These are phyloP conservation scores for Lentithecium fluviatile DNA, from an alignment of 495 filamentous ascomycete genomes.

Conservation along the genomic window DNA sequence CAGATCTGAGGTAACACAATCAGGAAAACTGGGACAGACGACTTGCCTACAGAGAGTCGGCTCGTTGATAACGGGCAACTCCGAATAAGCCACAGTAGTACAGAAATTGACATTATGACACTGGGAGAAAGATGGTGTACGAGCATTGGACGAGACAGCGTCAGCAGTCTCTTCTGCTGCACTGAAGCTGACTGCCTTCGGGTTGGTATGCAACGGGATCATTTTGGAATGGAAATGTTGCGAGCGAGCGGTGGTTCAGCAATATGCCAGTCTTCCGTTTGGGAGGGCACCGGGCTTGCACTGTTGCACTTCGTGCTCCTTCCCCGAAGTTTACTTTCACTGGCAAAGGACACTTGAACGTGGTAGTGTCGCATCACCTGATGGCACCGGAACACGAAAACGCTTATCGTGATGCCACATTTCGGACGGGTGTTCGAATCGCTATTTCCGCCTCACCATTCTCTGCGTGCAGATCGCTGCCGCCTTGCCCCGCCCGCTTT, in stretches of 20 bases:
- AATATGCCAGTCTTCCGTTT: not conserved
- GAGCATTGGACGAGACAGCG: not conserved
- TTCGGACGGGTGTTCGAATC: conserved; percentile 2
- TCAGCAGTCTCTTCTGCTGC: not conserved
- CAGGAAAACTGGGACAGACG: too few species aligned
- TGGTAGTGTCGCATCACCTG: too few species aligned
- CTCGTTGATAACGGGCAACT: too few species aligned
- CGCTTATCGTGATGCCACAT: conserved; percentile 6
- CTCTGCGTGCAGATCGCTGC: not conserved
- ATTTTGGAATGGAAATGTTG: too few species aligned
- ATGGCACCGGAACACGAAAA: not conserved
- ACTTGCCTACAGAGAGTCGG: too few species aligned
- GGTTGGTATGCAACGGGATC: not conserved
- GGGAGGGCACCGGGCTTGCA: not conserved
- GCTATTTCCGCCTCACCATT: not conserved
- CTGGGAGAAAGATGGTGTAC: not conserved
- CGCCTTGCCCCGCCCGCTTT: not conserved
- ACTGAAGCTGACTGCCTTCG: not conserved
- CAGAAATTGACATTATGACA: conserved; percentile 1
- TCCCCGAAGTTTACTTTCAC: not conserved
- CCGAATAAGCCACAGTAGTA: conserved; percentile 6
- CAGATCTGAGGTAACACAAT: too few species aligned
- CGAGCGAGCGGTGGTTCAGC: too few species aligned
- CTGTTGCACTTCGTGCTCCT: conserved; percentile 5
- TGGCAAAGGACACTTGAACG: too few species aligned